These are phyloP conservation scores for Bruguiera hainesii DNA, from an alignment of 441 rosid genomes.

Conservation along the genomic window DNA sequence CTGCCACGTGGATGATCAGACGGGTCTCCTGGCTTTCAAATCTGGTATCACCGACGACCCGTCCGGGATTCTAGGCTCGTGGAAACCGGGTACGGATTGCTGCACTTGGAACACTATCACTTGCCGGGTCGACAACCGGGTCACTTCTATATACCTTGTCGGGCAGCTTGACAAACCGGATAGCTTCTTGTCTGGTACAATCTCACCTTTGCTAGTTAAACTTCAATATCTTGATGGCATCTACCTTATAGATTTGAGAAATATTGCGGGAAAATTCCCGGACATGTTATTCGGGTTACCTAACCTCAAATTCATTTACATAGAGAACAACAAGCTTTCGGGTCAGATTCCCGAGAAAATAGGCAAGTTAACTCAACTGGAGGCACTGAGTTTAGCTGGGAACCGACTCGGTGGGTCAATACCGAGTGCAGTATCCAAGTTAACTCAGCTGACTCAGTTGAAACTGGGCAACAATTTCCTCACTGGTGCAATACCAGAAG, in stretches of 20 bases:
- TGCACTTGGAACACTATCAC: conserved; percentile 59
- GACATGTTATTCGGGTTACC: conserved; percentile 44
- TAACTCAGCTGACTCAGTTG: conserved; percentile 51
- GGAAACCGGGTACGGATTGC: conserved; percentile 73
- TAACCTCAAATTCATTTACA: conserved; percentile 42
- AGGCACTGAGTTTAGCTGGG: conserved; percentile 46
- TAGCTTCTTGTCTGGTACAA: conserved; percentile 49
- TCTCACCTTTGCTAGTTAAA: conserved; percentile 55
- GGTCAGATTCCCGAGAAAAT: conserved; percentile 52
- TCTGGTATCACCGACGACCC: conserved; percentile 69
- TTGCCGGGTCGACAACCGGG: conserved; percentile 46
- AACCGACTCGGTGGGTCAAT: conserved; percentile 60
- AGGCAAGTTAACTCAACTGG: conserved; percentile 40
- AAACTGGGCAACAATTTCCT: conserved; percentile 46
- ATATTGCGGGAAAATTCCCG: conserved; percentile 65
- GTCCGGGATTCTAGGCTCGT: conserved; percentile 54
- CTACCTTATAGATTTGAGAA: conserved; percentile 39
- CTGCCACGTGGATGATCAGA: conserved; percentile 64
- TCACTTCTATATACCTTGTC: conserved; percentile 33
- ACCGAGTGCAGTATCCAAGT: conserved; percentile 50
- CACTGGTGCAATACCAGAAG: conserved; percentile 47
- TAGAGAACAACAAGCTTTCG: conserved; percentile 61
- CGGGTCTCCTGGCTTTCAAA: conserved; percentile 71
- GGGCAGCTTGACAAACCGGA: conserved; percentile 41
- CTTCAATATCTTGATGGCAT: conserved; percentile 48